Base-by-base conservation (phyloP, 192 early-diverging fungal genomes). In the Backusella australiensis region DNA sequence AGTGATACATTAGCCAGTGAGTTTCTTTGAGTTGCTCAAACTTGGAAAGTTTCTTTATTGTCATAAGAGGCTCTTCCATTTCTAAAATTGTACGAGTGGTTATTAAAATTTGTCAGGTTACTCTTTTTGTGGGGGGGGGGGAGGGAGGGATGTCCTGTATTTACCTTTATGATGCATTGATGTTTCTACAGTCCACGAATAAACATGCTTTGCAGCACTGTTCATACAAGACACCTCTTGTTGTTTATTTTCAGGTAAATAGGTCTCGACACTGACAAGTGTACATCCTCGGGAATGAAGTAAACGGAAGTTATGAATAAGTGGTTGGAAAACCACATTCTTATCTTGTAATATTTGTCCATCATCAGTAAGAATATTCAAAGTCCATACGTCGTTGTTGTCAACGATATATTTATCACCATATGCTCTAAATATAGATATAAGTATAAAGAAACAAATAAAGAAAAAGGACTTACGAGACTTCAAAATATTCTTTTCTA, bases 151-250 rank as follows among this genome's bases (percentile, higher is more conserved):
- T 1, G 17, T 32, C 1, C 7, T 17, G n/a, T 67, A 17, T 19
- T 0, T 76, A 76, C 75, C 44, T 42, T 21, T 34, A 19, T 21
- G 19, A 36, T 69, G 75, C 11, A 56, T 41, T 3, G 52, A 26
- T 34, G 46, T 38, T 42, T 96, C 96, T 66, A 96, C 85, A 46
- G 85, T 87, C 94, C 94, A 99, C 15, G 87, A 71, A 36, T 91
- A 92, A 73, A 89, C 85, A 59, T 85, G 75, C 23, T 89, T 83
- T 59, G 84, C 86, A 34, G 90, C 86, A 34, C 90, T 90, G 76
- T 93, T 93, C 88, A 96, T 96, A 69, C 98, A 97, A 36, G 95
- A 94, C 34, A 98, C 91, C 76, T 99, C 96, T 70, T 94, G 91
- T 81, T 97, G 96, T 36, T 89, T 91, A 93, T 93, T 96, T 69